These are phyloP conservation scores for Capsella bursapastoris DNA, from an alignment of 345 rosid species.

Conservation along the genomic window DNA sequence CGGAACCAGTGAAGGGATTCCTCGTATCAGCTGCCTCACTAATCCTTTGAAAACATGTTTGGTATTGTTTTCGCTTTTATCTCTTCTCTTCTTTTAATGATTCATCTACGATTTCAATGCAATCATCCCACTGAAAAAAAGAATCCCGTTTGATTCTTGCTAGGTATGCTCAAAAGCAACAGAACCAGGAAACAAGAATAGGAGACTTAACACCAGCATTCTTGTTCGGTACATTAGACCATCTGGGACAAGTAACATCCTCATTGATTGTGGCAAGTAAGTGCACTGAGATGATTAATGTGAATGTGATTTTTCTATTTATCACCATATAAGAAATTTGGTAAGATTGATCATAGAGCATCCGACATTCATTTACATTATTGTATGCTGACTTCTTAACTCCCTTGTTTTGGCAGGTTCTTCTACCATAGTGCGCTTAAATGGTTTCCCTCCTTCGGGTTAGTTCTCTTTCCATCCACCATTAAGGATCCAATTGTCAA, in stretches of 20 bases:
- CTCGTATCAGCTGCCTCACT: constrained; percentile 91
- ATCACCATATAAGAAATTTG: background rate
- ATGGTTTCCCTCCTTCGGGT: constrained; percentile 89
- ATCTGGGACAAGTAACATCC: constrained; percentile 58
- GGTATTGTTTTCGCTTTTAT: constrained; percentile 48
- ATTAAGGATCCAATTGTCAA: background rate
- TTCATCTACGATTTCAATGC: background rate
- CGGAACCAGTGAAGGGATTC: constrained; percentile 98
- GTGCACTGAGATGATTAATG: constrained; percentile 40
- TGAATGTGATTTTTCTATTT: background rate
- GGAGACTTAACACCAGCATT: constrained; percentile 78
- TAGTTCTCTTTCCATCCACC: constrained; percentile 39
- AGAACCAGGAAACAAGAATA: constrained; percentile 75
- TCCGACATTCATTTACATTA: background rate
- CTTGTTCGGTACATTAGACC: constrained; percentile 67
- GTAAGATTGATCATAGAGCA: constrained; percentile 16
- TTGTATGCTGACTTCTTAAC: constrained; percentile 3
- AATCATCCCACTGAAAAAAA: background rate
- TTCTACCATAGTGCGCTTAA: constrained; percentile 91
- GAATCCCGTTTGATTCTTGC: constrained; percentile 25
- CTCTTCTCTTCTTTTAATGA: too few species aligned
- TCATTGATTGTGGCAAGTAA: constrained; percentile 94
- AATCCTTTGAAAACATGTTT: constrained; percentile 75
- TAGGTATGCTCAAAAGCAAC: constrained; percentile 85
- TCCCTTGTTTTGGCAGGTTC: constrained; percentile 58